Evolutionary conservation across 768 basidiomycete genomes (phyloP), one percentile per base, ranked within the genome.

Genomic region (Kwoniella sp.): DNA sequence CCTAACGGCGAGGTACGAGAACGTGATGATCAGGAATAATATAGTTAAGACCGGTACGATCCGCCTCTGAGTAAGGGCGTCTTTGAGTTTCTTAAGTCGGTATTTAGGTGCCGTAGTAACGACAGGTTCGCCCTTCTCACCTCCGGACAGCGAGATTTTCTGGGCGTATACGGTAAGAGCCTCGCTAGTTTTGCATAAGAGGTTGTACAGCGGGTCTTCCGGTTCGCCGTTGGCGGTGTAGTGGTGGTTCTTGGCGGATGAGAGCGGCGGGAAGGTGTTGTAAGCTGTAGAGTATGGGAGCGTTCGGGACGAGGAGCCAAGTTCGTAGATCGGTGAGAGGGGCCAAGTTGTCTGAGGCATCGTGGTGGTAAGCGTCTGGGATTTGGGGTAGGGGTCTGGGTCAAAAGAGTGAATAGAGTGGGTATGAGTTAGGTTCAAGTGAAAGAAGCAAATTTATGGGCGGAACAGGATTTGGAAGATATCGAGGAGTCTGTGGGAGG

Each of bases 41-140:
- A 58, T 58, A 26, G 27, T 49, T 22, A 58, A 49, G 8, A 58
- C 6, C 3, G 57, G 57, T 21, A 58, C 36, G 10, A 58, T 25
- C 22, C 57, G 49, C 33, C 27, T 49, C 8, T 49, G 17, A 1
- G 25, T 58, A 15, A 27, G n/a, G 21, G 27, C 29, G 21, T 49
- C 19, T 36, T 36, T 58, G 2, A 46, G 7, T 8, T 33, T 49
- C 22, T 49, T 49, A 1, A 58, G 10, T 4, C 57, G 57, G 36
- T 58, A 26, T 36, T 50, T 58, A 33, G 57, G 57, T 12, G 44
- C 26, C 19, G 57, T 58, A 10, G 57, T 58, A 4, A 58, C 33
- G 48, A 25, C 29, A 15, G 57, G 55, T 30, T 47, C 44, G 24
- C 8, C 22, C n/a, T 57, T 26, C 17, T 57, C 30, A 19, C 40